These are phyloP conservation scores for Nicotiana rustica DNA, from an alignment of 305 asterid genomes.

Conservation along the genomic window DNA sequence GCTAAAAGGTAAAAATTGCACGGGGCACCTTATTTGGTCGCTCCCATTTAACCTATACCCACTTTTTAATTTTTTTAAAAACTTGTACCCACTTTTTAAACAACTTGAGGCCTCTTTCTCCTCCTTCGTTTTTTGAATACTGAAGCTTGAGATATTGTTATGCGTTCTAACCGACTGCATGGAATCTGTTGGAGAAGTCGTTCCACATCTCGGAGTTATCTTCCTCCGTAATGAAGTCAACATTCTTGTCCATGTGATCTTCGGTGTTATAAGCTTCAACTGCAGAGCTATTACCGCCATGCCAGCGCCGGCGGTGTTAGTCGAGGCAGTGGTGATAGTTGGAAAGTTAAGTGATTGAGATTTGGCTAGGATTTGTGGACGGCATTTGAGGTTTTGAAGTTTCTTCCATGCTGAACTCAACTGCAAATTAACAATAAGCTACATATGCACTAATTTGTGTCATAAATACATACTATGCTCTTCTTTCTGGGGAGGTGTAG, in stretches of 20 bases:
- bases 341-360: constrained; percentile 40
- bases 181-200: constrained; percentile 57
- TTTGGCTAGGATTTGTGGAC: constrained; percentile 44
- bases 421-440: constrained; percentile 28
- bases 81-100: too few relatives aligned
- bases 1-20: too few relatives aligned
- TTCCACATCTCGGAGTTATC: constrained; percentile 62
- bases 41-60: too few relatives aligned
- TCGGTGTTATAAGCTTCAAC: constrained; percentile 6
- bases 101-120: too few relatives aligned
- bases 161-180: constrained; percentile 55
- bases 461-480: too few relatives aligned
- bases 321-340: constrained; percentile 12
- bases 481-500: too few relatives aligned
- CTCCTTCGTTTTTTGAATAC: too few relatives aligned
- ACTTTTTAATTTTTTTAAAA: too few relatives aligned
- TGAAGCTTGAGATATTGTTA: too few relatives aligned
- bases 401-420: constrained; percentile 52
- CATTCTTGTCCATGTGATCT: constrained; percentile 43
- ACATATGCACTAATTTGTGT: not conserved
- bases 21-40: too few relatives aligned
- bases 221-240: constrained; percentile 29
- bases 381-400: constrained; percentile 37
- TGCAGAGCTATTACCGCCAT: constrained; percentile 3
- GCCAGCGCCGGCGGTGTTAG: constrained; percentile 27